These are phyloP conservation scores for Penicillium antarcticum DNA, from an alignment of 495 filamentous ascomycete genomes.

Conservation along the genomic window DNA sequence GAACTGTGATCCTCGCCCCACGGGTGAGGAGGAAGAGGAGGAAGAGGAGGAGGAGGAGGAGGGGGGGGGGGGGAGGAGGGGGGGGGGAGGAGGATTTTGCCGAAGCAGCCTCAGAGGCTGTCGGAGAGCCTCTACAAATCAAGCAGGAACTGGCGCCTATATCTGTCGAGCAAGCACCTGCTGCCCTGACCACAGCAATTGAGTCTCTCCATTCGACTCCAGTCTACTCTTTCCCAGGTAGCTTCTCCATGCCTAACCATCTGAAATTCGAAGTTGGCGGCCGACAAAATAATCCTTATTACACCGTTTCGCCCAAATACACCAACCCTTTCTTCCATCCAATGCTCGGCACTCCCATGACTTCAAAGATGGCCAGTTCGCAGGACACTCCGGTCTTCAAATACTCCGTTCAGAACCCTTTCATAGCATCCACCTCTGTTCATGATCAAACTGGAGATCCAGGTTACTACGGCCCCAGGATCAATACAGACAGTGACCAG, in stretches of 20 bases:
- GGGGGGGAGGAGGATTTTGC: constrained; percentile 15
- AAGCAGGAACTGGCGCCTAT: constrained; percentile 27
- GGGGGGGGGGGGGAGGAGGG: too few relatives aligned
- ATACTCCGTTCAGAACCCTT: constrained; percentile 24
- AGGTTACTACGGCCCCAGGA: constrained; percentile 31
- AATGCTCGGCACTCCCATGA: constrained; percentile 29
- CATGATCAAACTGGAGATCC: constrained; percentile 14
- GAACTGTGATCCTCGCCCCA: constrained; percentile 31
- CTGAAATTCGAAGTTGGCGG: constrained; percentile 25
- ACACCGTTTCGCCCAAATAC: constrained; percentile 25
- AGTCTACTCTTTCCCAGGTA: constrained; percentile 11
- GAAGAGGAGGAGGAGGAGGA: too few relatives aligned
- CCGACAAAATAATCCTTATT: constrained; percentile 28
- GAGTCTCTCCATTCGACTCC: constrained; percentile 12
- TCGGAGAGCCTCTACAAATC: constrained; percentile 22
- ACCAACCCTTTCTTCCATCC: constrained; percentile 28
- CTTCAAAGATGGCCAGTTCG: constrained; percentile 24
- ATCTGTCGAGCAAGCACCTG: too few relatives aligned
- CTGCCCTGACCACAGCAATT: constrained; percentile 25
- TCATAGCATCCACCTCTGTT: constrained; percentile 23
- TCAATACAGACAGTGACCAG: constrained; percentile 31
- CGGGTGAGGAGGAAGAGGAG: constrained; percentile 26
- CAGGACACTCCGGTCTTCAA: constrained; percentile 29
- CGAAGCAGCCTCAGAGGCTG: not conserved
- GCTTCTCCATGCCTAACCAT: constrained; percentile 27